Evolutionary conservation across 352 stramenopile genomes (phyloP), one percentile per base, ranked within the genome.

Genomic region (Thraustotheca clavata): DNA sequence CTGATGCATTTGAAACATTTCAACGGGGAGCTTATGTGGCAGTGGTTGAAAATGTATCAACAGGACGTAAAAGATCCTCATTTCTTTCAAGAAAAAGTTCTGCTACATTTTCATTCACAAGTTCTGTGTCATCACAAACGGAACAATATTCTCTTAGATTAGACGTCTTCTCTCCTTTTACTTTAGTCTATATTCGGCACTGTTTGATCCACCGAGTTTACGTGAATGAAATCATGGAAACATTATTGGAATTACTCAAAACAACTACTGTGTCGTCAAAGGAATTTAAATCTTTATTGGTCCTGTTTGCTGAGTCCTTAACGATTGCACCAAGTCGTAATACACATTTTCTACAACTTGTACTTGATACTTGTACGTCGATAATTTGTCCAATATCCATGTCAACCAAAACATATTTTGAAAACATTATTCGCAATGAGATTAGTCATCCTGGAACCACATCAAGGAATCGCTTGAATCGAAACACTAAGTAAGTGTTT

Each of bases 381-480:
- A 1, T 52, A 6, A 31, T 52, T 24, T 52, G 43, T 24, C 43
- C 43, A 24, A 31, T 24, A 11, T 35, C 9, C 43, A 35, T 73
- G 59, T 52, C 69, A 67, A 20, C 65, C 67, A 26, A 61, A 50
- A 14, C 65, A 69, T 31, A 55, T 60, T 14, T 71, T 33, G 34
- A 60, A 12, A 14, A 26, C 27, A 3, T 60, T 38, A 29, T 67
- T 26, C 5, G 22, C 26, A 26, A 54, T 60, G 12, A 73, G 46
- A n/a, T 67, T 71, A n/a, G 50, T 69, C 9, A 71, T 32, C 69
- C 69, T 69, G 27, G 43, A n/a, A n/a, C n/a, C n/a, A n/a, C n/a
- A n/a, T n/a, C n/a, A n/a, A n/a, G n/a, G n/a, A n/a, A n/a, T n/a
- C n/a, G n/a, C n/a, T n/a, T n/a, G n/a, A n/a, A n/a, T n/a, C n/a